Evolutionary conservation across 2,329 filamentous ascomycete species (phyloP).

Genomic region (Hypoxylon sp.): DNA sequence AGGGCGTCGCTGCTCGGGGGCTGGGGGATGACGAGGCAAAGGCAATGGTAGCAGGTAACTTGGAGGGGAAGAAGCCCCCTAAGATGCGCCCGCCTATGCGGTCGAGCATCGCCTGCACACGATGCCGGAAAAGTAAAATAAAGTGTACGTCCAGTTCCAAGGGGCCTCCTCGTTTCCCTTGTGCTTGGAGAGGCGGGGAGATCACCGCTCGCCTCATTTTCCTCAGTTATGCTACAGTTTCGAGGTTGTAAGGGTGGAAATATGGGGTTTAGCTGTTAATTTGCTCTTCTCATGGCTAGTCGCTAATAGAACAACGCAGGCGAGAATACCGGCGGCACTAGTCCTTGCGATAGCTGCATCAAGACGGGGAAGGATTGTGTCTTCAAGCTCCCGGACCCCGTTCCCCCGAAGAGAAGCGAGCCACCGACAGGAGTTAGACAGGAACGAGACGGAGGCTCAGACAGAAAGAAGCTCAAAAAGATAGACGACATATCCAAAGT

Average conservation of each 20-base stretch:
- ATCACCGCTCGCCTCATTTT: not conserved
- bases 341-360: slow-evolving; percentile 81
- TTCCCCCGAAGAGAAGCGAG: slow-evolving; percentile 61
- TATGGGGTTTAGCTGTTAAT: not conserved
- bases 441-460: slow-evolving; percentile 61
- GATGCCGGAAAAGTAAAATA: slow-evolving; percentile 85
- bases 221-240: not conserved
- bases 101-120: slow-evolving; percentile 83
- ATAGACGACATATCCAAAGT: slow-evolving; percentile 61
- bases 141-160: slow-evolving; percentile 69
- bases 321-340: slow-evolving; percentile 80
- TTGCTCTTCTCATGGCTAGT: not conserved
- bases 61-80: slow-evolving; percentile 60
- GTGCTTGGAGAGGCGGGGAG: not conserved
- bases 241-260: not conserved
- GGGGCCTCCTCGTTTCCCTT: not conserved
- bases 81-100: slow-evolving; percentile 72
- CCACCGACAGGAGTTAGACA: slow-evolving; percentile 57
- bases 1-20: slow-evolving; percentile 46
- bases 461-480: slow-evolving; percentile 66
- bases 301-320: slow-evolving; percentile 33
- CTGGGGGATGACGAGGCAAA: slow-evolving; percentile 54
- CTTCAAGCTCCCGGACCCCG: slow-evolving; percentile 72
- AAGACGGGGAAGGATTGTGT: slow-evolving; percentile 78
- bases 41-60: slow-evolving; percentile 53